Evolutionary conservation across 371 early-diverging fungal species (phyloP), one percentile per base, ranked within the genome.

Genomic region (Dipsacomyces acuminosporus): DNA sequence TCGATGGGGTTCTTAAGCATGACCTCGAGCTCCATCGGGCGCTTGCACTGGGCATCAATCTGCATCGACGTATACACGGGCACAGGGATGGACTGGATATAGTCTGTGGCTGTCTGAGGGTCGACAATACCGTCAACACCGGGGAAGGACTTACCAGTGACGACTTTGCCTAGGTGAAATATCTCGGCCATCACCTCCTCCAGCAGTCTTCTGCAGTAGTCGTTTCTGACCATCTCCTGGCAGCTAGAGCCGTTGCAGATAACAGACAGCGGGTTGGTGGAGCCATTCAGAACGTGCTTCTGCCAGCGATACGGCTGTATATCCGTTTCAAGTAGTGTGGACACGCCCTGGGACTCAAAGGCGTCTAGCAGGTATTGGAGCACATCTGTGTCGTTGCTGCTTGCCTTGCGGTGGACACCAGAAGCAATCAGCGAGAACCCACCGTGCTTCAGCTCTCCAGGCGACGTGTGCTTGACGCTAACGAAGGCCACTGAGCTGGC

Each of bases 241-340:
- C 84, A 85, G 17, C 82, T 82, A 51, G 71, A 63, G 40, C 85
- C 77, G 13, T 84, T 81, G n/a, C 84, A 75, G 5, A 87, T 57
- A 0, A 88, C 81, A 26, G 86, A 88, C 0, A 86, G 75, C 1
- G 89, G 86, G 41, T 86, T 88, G 56, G 89, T 89, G 0, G 86
- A 58, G 1, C 85, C 87, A 57, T 90, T 93, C 82, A 90, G 85
- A 19, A 89, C 81, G 3, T 88, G 56, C 55, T 93, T 93, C 51
- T 85, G 86, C 91, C 91, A 91, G n/a, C 91, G 82, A 21, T 80
- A 78, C 17, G 66, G 73, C 67, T 88, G 86, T 36, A 93, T 81
- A 53, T 87, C 83, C 5, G 76, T 70, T 3, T 82, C 58, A 18
- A 64, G 24, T n/a, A 55, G 59, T 6, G 55, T 56, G 7, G 58